Base-by-base conservation (phyloP, 1,284 basidiomycete species). In the Peniophora sp. region DNA sequence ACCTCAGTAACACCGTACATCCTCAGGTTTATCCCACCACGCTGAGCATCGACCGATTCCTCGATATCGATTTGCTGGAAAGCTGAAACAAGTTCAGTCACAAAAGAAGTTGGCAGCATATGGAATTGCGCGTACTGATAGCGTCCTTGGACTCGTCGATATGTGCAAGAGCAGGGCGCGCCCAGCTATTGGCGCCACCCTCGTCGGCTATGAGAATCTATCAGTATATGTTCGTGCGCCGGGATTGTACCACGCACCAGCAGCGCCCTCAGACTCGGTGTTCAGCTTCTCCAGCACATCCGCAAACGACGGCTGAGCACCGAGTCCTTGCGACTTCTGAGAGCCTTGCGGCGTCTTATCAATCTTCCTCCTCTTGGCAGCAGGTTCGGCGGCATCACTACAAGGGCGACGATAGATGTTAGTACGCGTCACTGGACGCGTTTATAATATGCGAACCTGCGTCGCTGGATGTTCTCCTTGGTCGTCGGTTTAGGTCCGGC, bases 41-140 rank as follows among this genome's bases (percentile, higher is more conserved):
- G 75, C 16, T 44, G 52, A 5, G 59, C 59, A 53, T 87, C 83
- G 2, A 74, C 74, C 2, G 82, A 72, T 53, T 90, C 84, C 57
- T 95, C 90, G 10, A 97, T 77, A 56, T 97, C 95, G 52, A 94
- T 94, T 65, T 97, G 95, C 64, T 97, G 94, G 60, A 97, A 97
- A 16, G 87, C 88, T 90, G 52, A 2, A 43, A 35, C 10, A 34
- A 9, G 2, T 5, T 25, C 46, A 43, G 36, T 52, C 41, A 20
- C 14, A 25, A 12, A 19, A n/a, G 34, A 12, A 11, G 17, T 47
- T 16, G 17, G 12, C 14, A 24, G 27, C 19, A 17, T 14, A 22
- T 19, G 46, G 8, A 32, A 71, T n/a, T 57, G 48, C 8, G 17
- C 20, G 45, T 12, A 81, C 79, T 64, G 47, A 96, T 83, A 2